Conservation (phyloP, 192 early-diverging fungal genomes). For the Mortierella hygrophila region DNA sequence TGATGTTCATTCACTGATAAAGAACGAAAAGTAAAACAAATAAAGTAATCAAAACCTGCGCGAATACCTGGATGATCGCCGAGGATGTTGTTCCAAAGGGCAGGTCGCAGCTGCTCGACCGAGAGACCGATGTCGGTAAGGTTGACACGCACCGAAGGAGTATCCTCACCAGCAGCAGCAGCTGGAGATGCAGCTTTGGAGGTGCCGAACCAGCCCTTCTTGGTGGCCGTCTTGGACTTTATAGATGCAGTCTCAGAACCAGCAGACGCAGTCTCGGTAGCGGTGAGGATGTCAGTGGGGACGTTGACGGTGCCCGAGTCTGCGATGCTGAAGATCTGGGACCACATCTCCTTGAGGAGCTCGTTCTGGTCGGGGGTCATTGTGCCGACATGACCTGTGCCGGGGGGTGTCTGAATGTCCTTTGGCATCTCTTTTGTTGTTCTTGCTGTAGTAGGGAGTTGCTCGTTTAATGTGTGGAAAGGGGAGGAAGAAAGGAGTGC, state of each 20-base stretch:
- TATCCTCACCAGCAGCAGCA: conserved; percentile 10
- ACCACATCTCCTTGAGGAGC: conserved; percentile 53
- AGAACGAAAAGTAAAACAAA: not conserved
- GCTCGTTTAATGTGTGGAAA: not conserved
- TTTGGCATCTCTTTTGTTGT: conserved; percentile 30
- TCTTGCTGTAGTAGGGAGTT: not conserved
- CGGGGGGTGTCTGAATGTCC: conserved; percentile 46
- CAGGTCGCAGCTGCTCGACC: conserved; percentile 35
- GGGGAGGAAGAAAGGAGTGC: not conserved
- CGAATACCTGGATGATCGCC: conserved; percentile 49
- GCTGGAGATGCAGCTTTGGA: conserved; percentile 17
- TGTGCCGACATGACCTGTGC: conserved; percentile 51
- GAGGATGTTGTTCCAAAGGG: conserved; percentile 54
- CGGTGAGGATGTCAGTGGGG: conserved; percentile 8
- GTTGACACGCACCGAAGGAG: conserved; percentile 23
- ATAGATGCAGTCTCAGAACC: conserved; percentile 20
- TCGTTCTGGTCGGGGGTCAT: conserved; percentile 52
- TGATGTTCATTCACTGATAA: not conserved
- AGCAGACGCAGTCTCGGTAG: conserved; percentile 8
- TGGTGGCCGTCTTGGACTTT: conserved; percentile 42
- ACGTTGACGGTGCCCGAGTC: conserved; percentile 14
- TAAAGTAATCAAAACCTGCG: not conserved
- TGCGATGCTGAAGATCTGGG: conserved; percentile 38
- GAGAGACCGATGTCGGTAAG: conserved; percentile 37
- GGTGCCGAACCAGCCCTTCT: conserved; percentile 50